Base-by-base conservation (phyloP, 129 eudicot species). In the Flaveria bidentis region DNA sequence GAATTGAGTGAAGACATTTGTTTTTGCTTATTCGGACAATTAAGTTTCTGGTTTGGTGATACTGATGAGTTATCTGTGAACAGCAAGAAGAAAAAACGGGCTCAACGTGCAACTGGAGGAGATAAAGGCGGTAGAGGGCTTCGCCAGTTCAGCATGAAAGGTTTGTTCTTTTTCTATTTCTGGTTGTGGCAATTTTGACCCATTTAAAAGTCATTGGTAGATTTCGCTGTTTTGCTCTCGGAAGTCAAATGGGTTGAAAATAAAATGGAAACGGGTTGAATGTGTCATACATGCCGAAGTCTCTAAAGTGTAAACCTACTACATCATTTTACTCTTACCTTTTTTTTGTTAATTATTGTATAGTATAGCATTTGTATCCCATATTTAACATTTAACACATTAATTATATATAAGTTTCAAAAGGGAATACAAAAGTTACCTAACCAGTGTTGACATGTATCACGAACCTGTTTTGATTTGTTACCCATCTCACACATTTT, bases 61-160 rank as follows among this genome's bases (percentile, higher is more conserved):
- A 69, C 61, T 57, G 67, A 33, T 57, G 78, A 39, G 52, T 73
- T 17, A 23, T 72, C 60, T 62, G 10, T 78, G 46, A n/a, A 78
- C 88, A 89, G 92, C 11, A 85, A 82, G 88, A 91, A 85, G 87
- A 91, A 91, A 81, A 91, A 85, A 77, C 80, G 97, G 85, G 92
- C 88, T 66, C 95, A 91, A 62, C 90, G 97, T 60, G 90, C 90
- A 50, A 80, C 82, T 65, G 92, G 86, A 67, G 97, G 95, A 68
- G 97, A 91, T 85, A 91, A 91, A 80, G 91, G 80, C 80, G n/a
- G n/a, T 39, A 84, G 97, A 81, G 97, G 97, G 78, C 95, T 91
- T 46, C 92, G 97, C 11, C 97, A 91, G 68, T 91, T 91, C 76
- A 91, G 97, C 85, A 91, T 91, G 97, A 91, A 91, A 91, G n/a